A percentile compares a stretch with the other conserved stretches of the same genome.
phyloP scores from a whole-genome alignment of 164 flowering plant species.

The Cinnamomum chago region DNA sequence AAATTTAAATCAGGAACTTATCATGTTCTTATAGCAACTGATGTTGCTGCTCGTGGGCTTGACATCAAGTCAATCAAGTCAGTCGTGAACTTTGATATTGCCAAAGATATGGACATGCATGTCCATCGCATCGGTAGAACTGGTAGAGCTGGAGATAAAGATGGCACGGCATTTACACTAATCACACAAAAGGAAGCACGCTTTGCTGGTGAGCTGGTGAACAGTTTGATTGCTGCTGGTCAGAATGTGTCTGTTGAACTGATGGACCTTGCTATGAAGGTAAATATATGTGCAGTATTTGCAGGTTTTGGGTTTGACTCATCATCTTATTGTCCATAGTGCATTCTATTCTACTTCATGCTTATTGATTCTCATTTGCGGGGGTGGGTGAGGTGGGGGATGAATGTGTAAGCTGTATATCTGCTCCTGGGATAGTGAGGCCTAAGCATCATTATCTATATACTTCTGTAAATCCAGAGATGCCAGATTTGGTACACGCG shows the following conservation, averaged over 20 bases:
- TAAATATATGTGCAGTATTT: slow-evolving; percentile 22
- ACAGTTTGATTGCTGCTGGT: slow-evolving; percentile 94
- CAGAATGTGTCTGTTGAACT: slow-evolving; percentile 83
- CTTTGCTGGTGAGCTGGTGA: slow-evolving; percentile 95
- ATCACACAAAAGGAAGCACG: slow-evolving; percentile 89
- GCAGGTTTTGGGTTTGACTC: no score
- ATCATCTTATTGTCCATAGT: no score
- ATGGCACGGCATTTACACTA: slow-evolving; percentile 88
- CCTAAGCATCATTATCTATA: neutral
- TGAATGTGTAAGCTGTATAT: neutral
- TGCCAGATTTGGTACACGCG: no score
- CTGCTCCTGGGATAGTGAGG: neutral
- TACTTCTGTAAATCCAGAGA: no score
- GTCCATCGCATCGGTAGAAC: slow-evolving; percentile 99
- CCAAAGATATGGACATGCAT: slow-evolving; percentile 97
- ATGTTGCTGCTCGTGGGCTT: slow-evolving; percentile 98
- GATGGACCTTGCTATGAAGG: slow-evolving; percentile 99
- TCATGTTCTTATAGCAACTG: slow-evolving; percentile 92
- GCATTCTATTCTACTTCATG: neutral
- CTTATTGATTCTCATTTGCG: no score
- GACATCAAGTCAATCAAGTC: slow-evolving; percentile 91
- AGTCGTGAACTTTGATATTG: slow-evolving; percentile 92
- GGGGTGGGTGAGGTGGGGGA: neutral
- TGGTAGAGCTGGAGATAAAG: slow-evolving; percentile 99
- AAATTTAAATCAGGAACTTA: slow-evolving; percentile 76